Evolutionary conservation across 306 rosid species (phyloP).

Genomic region (Senna siamea): DNA sequence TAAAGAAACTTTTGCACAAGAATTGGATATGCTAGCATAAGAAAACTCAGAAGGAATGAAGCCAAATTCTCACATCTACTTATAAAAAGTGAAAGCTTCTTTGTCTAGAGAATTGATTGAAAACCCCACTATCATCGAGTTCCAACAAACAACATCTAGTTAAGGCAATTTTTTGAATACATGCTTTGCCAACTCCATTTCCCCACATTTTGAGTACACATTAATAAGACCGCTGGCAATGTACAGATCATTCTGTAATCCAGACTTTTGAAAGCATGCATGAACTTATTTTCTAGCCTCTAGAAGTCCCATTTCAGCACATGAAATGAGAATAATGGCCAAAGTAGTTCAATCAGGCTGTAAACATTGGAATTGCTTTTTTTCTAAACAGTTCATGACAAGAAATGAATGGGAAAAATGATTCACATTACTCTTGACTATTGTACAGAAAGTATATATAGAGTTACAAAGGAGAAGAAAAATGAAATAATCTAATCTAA

Average conservation of each 20-base stretch:
- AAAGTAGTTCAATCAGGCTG: constrained; percentile 68
- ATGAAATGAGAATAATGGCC: constrained; percentile 67
- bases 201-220: constrained; percentile 74
- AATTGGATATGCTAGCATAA: constrained; percentile 60
- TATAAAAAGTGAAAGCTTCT: constrained; percentile 66
- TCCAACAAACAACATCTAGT: constrained; percentile 79
- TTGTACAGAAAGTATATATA: too few species aligned
- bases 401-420: too few species aligned
- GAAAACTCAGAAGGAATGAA: constrained; percentile 66
- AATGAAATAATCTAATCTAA: too few species aligned
- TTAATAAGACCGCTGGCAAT: constrained; percentile 75
- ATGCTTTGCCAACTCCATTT: constrained; percentile 55
- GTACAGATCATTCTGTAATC: constrained; percentile 50
- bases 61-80: constrained; percentile 54
- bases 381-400: too few species aligned
- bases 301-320: constrained; percentile 64
- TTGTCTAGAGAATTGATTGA: constrained; percentile 64
- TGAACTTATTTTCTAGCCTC: constrained; percentile 68
- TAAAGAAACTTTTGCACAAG: constrained; percentile 75
- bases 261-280: constrained; percentile 56
- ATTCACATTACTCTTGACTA: too few species aligned
- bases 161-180: constrained; percentile 57
- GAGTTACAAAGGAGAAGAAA: too few species aligned
- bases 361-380: constrained; percentile 51
- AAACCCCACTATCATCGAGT: constrained; percentile 72